Conservation (phyloP, 768 basidiomycete genomes). For the Tricholoma matsutake region DNA sequence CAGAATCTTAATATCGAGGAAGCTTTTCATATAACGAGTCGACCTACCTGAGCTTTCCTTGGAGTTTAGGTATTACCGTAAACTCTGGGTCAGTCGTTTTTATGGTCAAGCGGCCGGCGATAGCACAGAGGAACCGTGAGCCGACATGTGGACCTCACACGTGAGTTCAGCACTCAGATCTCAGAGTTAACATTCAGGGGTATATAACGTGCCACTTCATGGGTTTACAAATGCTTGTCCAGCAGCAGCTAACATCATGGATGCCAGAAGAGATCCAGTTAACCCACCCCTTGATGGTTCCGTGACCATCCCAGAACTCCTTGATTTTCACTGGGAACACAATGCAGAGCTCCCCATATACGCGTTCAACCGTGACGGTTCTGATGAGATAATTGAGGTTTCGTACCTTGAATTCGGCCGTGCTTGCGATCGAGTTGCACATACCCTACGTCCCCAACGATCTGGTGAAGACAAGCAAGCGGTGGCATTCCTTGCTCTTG, state of each 20-base stretch:
- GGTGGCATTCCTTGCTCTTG: constrained; percentile 27
- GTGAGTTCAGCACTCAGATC: too few relatives aligned
- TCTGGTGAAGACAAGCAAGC: constrained; percentile 19
- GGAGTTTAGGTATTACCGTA: too few relatives aligned
- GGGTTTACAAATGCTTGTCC: too few relatives aligned
- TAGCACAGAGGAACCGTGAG: too few relatives aligned
- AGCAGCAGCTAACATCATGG: background rate
- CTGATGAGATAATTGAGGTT: constrained; percentile 19
- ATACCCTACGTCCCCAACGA: constrained; percentile 27
- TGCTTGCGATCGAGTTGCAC: constrained; percentile 37
- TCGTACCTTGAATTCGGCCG: constrained; percentile 37
- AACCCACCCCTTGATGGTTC: background rate
- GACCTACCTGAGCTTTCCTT: too few relatives aligned
- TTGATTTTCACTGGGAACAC: constrained; percentile 20
- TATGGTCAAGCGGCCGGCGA: too few relatives aligned
- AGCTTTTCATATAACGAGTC: too few relatives aligned
- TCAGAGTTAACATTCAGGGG: too few relatives aligned
- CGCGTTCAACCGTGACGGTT: constrained; percentile 15
- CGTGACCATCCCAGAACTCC: constrained; percentile 2
- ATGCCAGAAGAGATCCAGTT: background rate
- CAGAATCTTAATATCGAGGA: too few relatives aligned
- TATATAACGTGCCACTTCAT: too few relatives aligned
- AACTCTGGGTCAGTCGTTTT: too few relatives aligned
- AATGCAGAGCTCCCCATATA: constrained; percentile 18
- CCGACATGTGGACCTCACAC: too few relatives aligned